Percentiles rank a stretch among this genome's conserved stretches.
These are phyloP conservation scores for Fusarium clavum DNA, from an alignment of 2,329 filamentous ascomycete species.

Conservation along the genomic window DNA sequence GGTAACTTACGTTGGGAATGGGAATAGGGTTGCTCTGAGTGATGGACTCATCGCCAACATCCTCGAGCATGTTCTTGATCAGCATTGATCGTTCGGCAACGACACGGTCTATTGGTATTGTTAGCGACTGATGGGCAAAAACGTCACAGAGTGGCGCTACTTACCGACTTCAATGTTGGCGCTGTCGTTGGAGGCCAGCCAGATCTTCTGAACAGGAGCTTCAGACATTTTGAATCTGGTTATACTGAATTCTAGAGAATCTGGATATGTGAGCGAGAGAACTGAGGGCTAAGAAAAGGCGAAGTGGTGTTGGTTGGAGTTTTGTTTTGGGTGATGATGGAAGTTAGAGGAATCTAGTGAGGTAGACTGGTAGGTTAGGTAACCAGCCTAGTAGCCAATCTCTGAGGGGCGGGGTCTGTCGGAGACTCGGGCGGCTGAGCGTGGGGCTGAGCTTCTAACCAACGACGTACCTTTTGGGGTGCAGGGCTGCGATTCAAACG, in stretches of 20 bases:
- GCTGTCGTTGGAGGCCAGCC: slow-evolving; percentile 64
- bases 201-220: slow-evolving; percentile 56
- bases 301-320: slow-evolving; percentile 9
- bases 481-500: slow-evolving; percentile 31
- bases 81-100: slow-evolving; percentile 93
- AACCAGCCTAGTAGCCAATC: slow-evolving; percentile 26
- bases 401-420: slow-evolving; percentile 45
- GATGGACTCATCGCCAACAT: slow-evolving; percentile 76
- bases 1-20: slow-evolving; percentile 78
- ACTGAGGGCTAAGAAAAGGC: not conserved
- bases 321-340: slow-evolving; percentile 37
- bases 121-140: slow-evolving; percentile 30
- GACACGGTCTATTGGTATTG: slow-evolving; percentile 70
- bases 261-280: slow-evolving; percentile 16
- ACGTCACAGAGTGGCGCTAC: slow-evolving; percentile 44
- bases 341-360: slow-evolving; percentile 40
- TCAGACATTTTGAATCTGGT: slow-evolving; percentile 52
- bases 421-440: slow-evolving; percentile 22
- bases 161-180: slow-evolving; percentile 61
- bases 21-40: slow-evolving; percentile 77
- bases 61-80: slow-evolving; percentile 98
- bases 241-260: slow-evolving; percentile 4
- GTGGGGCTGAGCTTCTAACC: slow-evolving; percentile 28
- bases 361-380: slow-evolving; percentile 25
- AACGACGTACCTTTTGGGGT: slow-evolving; percentile 33